Conservation (phyloP, 2,329 filamentous ascomycete genomes). For the Chaetomium sp. region DNA sequence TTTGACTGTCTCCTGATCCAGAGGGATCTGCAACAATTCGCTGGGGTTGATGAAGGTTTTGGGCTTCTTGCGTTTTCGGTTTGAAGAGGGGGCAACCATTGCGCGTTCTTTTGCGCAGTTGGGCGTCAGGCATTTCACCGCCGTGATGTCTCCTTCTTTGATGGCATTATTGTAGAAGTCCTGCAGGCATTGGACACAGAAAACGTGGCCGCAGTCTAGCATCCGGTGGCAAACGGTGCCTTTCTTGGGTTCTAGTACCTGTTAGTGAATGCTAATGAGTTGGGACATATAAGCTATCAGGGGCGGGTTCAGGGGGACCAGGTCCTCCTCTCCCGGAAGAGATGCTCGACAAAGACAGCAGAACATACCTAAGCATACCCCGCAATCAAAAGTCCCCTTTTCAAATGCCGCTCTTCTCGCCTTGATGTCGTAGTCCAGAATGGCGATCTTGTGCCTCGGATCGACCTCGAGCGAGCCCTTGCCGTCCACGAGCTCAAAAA, state of each 20-base stretch:
- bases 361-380: constrained; percentile 69
- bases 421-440: constrained; percentile 77
- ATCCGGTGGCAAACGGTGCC: constrained; percentile 79
- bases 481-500: constrained; percentile 59
- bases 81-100: constrained; percentile 36
- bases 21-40: constrained; percentile 77
- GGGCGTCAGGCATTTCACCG: constrained; percentile 78
- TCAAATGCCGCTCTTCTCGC: constrained; percentile 76
- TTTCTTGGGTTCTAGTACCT: constrained; percentile 76
- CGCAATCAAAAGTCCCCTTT: constrained; percentile 82
- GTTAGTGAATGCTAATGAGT: constrained; percentile 28
- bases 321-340: neutral
- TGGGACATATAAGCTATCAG: neutral
- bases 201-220: constrained; percentile 84
- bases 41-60: constrained; percentile 75
- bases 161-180: constrained; percentile 92
- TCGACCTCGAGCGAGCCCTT: constrained; percentile 55
- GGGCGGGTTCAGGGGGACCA: neutral
- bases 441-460: constrained; percentile 64
- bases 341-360: neutral
- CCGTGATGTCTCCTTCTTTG: constrained; percentile 75
- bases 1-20: constrained; percentile 71
- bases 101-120: constrained; percentile 70
- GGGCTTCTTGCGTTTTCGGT: constrained; percentile 57
- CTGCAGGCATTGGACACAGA: constrained; percentile 83